Base-by-base conservation (phyloP, 768 basidiomycete species). In the Russula foetens region DNA sequence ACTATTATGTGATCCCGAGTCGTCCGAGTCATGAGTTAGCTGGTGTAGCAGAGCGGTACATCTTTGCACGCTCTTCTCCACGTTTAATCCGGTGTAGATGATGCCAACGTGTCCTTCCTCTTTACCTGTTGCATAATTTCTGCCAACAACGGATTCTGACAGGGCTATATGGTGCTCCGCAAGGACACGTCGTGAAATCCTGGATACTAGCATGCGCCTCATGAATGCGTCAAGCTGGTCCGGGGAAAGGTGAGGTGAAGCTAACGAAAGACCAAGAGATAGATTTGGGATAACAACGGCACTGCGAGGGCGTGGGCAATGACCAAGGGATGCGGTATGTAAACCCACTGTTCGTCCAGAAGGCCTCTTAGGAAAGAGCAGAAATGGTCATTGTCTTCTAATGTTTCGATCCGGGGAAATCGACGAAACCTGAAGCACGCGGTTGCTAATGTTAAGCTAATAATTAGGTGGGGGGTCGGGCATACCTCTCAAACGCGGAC, bases 131-230 rank as follows among this genome's bases (percentile, higher is more conserved):
- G 47, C 49, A 19, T 60, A 58, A 57, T 67, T 66, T 71, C 58
- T 72, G 21, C 62, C 63, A 35, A 73, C 71, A 59, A 83, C 76
- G 28, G 79, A 80, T 58, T 81, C 78, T 7, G 91, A 88, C 6
- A 96, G 76, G 1, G 90, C 88, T 55, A 94, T 82, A 66, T 96
- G 92, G 66, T 96, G 92, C 69, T 94, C 90, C 4, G 84, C 89
- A 24, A 96, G 79, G 33, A 96, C 93, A 33, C 92, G 84, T 23
- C 92, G 81, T 14, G 92, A 93, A 70, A 94, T 93, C 55, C 92
- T 81, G 2, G 92, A 94, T 51, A 92, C 81, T 11, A 96, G 80
- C 92, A 96, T 96, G 24, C 92, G 84, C 24, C 85, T 82, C 87
- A 93, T 91, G 71, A 93, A 92, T 2, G 88, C 79, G 70, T 94